phyloP scores from a whole-genome alignment of 441 rosid species.

The Pelargonium citronellum region DNA sequence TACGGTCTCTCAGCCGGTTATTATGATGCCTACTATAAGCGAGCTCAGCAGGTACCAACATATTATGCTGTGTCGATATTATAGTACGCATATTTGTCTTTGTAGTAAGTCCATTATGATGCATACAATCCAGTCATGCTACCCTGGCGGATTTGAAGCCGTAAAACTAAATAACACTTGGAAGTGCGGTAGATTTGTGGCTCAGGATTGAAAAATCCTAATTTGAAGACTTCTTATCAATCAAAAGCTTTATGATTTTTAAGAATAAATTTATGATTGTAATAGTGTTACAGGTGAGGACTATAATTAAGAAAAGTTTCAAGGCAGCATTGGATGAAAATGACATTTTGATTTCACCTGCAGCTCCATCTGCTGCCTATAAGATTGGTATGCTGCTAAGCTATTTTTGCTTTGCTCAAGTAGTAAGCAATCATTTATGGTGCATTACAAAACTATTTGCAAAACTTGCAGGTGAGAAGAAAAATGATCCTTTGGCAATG shows the following conservation, averaged over 20 bases:
- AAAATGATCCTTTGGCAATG: slow-evolving; percentile 85
- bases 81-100: not conserved
- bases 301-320: slow-evolving; percentile 63
- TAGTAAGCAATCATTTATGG: not conserved
- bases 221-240: not conserved
- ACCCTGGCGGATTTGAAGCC: not conserved
- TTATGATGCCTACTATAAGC: slow-evolving; percentile 90
- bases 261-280: slow-evolving; percentile 28
- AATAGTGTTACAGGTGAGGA: slow-evolving; percentile 60
- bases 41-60: slow-evolving; percentile 71
- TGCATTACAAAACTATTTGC: not conserved
- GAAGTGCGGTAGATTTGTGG: not conserved
- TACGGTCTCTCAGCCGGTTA: slow-evolving; percentile 93
- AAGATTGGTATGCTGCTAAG: slow-evolving; percentile 51
- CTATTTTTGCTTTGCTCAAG: not conserved
- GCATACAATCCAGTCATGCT: not conserved
- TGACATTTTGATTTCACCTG: slow-evolving; percentile 84
- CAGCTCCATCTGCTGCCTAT: slow-evolving; percentile 89
- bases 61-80: not conserved
- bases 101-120: not conserved
- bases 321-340: slow-evolving; percentile 61
- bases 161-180: not conserved
- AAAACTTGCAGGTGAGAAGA: slow-evolving; percentile 66
- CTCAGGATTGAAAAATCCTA: not conserved
- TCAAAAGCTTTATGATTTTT: slow-evolving; percentile 4